Percentiles rank a stretch among this genome's conserved stretches.
Conservation (phyloP, 176 grass and related monocot genomes). For the Cocos nucifera region DNA sequence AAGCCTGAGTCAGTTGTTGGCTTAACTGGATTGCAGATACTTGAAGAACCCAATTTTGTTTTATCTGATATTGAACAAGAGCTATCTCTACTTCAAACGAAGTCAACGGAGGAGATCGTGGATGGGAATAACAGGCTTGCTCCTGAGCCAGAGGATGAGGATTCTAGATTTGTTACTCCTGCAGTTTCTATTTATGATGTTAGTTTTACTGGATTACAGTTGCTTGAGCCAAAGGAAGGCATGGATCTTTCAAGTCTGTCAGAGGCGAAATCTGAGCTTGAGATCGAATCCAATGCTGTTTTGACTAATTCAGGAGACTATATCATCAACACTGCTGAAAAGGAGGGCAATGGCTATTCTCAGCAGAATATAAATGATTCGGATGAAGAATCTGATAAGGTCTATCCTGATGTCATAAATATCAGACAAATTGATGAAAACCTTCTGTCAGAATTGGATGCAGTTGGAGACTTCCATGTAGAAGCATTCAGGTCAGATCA, state of each 20-base stretch:
- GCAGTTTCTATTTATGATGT: conserved; percentile 12
- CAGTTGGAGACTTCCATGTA: conserved; percentile 56
- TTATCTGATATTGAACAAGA: conserved; percentile 17
- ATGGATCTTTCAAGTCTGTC: conserved; percentile 23
- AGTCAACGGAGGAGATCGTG: background rate
- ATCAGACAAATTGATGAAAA: conserved; percentile 52
- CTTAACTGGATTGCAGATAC: conserved; percentile 34
- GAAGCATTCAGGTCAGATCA: conserved; percentile 32
- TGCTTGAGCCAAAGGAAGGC: conserved; percentile 16
- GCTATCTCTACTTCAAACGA: background rate
- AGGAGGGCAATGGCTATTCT: conserved; percentile 14
- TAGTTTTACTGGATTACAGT: conserved; percentile 24
- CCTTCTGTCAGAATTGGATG: conserved; percentile 63
- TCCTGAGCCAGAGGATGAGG: conserved; percentile 5
- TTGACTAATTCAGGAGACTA: conserved; percentile 12
- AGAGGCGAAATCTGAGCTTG: conserved; percentile 22
- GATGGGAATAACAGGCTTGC: background rate
- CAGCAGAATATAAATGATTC: conserved; percentile 42
- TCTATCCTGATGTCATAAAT: conserved; percentile 55
- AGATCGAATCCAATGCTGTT: conserved; percentile 15
- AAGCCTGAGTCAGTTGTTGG: conserved; percentile 25
- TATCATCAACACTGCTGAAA: background rate
- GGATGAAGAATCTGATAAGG: conserved; percentile 60
- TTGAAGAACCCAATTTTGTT: conserved; percentile 36
- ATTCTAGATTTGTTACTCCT: conserved; percentile 14